These are phyloP conservation scores for Leishmania turanica DNA, from an alignment of 208 protist genomes.

Conservation along the genomic window DNA sequence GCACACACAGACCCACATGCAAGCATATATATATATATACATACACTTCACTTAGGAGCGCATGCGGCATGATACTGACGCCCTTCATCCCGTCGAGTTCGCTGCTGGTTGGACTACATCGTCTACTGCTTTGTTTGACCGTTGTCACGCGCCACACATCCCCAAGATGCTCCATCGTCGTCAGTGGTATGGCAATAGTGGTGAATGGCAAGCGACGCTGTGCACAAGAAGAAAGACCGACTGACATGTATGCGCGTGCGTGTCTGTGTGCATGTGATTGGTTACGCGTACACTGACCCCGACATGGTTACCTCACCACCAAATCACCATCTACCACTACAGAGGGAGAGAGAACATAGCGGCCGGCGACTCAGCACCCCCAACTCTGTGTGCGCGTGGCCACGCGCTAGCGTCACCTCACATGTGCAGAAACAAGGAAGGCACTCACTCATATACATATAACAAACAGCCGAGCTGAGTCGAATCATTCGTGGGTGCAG, in stretches of 20 bases:
- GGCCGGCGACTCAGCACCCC: not conserved
- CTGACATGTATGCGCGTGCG: not conserved
- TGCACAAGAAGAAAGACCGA: not conserved
- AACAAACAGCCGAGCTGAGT: not conserved
- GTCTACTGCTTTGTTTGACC: not conserved
- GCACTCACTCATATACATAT: slow-evolving; percentile 3
- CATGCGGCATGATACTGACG: not conserved
- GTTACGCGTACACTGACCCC: not conserved
- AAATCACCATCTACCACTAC: not conserved
- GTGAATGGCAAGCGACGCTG: not conserved
- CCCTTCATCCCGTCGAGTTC: not conserved
- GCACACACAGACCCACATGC: not conserved
- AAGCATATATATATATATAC: not conserved
- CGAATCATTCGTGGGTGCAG: not conserved
- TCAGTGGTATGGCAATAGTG: not conserved
- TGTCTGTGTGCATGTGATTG: not conserved
- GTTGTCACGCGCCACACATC: not conserved
- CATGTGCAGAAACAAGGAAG: not conserved
- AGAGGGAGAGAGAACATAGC: not conserved
- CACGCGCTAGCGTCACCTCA: not conserved
- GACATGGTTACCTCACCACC: not conserved
- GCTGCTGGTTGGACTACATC: not conserved
- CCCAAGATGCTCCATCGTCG: not conserved
- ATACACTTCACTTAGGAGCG: no score
- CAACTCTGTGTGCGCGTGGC: not conserved